Evolutionary conservation across 768 basidiomycete species (phyloP), one percentile per base, ranked within the genome.

Genomic region (Sutorius australiensis): DNA sequence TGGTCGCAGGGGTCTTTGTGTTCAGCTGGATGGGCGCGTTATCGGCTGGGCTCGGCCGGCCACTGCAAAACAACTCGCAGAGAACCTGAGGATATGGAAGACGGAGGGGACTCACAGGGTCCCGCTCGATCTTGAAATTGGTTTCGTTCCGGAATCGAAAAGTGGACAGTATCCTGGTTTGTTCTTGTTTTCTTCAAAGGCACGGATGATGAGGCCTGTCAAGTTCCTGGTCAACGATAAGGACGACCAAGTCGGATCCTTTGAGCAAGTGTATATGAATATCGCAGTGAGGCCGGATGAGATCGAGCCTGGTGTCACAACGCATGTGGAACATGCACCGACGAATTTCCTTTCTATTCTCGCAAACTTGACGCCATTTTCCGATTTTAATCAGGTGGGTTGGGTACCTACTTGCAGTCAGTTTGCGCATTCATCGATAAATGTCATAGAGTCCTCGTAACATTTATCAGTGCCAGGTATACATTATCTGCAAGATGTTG

Each of bases 191-290:
- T 82, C 92, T 21, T 81, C 85, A 8, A 79, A 82, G 51, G 81
- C 92, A 34, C 78, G 97, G 61, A 97, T 99, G 93, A 99, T 99
- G 97, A 80, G 97, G 43, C 95, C 97, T 7, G 95, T 98, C 51
- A 94, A 88, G 66, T 95, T 88, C 70, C 74, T 98, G 38, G 75
- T 77, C 51, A 98, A 98, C 67, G 89, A 88, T 19, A 79, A 79
- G 56, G 79, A 89, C 56, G 97, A 99, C 68, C 89, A 90, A 67
- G 79, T 98, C 50, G 97, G 97, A 3, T 81, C 95, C 8, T 99
- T 99, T 62, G 97, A 99, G 71, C 97, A 99, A 73, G 97, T 98
- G 6, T 99, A 98, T 68, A 93, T 98, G 92, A 92, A 99, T 66
- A 91, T 99, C 66, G 95, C 97, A 3, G 87, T 91, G 62, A 90